Conservation (phyloP, 352 stramenopile genomes). For the Phytopythium boreale region DNA sequence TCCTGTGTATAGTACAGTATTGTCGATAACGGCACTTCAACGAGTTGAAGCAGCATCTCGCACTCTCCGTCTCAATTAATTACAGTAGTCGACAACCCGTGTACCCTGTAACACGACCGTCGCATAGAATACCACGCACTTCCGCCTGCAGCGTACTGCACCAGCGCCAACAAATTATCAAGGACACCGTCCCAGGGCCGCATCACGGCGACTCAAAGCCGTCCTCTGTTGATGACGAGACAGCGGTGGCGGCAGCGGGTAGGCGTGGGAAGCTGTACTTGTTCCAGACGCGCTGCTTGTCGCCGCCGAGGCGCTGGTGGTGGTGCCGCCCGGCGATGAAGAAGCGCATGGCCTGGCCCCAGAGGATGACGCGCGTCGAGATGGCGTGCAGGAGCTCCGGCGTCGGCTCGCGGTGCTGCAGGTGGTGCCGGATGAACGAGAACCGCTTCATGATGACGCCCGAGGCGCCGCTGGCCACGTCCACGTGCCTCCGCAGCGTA, state of each 20-base stretch:
- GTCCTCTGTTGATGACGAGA: neutral
- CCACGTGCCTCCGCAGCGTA: conserved; percentile 36
- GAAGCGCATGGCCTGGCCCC: conserved; percentile 54
- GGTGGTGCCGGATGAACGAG: conserved; percentile 66
- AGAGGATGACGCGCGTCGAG: conserved; percentile 63
- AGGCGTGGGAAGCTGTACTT: conserved; percentile 33
- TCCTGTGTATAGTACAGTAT: too few relatives aligned
- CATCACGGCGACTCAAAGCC: neutral
- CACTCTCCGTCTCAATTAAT: too few relatives aligned
- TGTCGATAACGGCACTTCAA: neutral
- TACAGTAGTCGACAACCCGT: too few relatives aligned
- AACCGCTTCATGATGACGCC: conserved; percentile 64
- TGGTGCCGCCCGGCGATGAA: conserved; percentile 40
- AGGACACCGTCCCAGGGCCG: neutral
- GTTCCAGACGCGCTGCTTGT: conserved; percentile 31
- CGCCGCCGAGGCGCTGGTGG: conserved; percentile 5
- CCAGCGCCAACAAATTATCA: neutral
- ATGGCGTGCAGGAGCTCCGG: conserved; percentile 57
- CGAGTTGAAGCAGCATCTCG: too few relatives aligned
- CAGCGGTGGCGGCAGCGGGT: neutral
- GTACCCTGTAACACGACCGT: too few relatives aligned
- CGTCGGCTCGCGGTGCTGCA: conserved; percentile 33
- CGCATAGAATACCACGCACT: too few relatives aligned
- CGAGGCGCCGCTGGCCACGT: conserved; percentile 22
- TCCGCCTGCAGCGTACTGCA: too few relatives aligned